Evolutionary conservation across 176 grass and related monocot genomes (phyloP).

Genomic region (Lolium perenne): DNA sequence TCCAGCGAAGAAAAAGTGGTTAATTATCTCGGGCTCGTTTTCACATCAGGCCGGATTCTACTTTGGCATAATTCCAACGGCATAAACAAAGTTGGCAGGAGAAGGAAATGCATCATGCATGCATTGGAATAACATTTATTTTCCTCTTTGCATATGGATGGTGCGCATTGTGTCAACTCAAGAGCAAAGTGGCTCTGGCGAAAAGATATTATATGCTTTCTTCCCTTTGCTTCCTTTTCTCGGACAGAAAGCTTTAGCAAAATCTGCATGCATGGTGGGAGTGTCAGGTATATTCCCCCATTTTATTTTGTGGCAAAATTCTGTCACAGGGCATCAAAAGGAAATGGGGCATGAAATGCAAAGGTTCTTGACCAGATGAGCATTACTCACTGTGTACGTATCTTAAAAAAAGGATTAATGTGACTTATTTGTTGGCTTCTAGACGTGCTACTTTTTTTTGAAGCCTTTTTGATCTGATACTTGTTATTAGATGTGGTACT

Average conservation of each 20-base stretch:
- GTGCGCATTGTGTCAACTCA: conserved; percentile 52
- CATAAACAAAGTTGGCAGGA: conserved; percentile 38
- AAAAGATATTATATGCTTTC: conserved; percentile 39
- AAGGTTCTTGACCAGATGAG: conserved; percentile 28
- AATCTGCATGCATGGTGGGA: conserved; percentile 41
- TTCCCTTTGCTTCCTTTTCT: conserved; percentile 49
- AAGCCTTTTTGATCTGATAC: no score
- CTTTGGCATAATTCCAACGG: conserved; percentile 42
- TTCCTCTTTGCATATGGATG: conserved; percentile 12
- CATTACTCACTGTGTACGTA: neutral
- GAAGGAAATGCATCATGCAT: conserved; percentile 16
- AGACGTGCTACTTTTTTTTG: conserved; percentile 34
- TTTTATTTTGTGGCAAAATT: conserved; percentile 35
- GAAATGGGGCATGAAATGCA: conserved; percentile 22
- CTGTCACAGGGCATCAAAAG: neutral
- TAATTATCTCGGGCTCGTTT: conserved; percentile 26
- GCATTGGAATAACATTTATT: conserved; percentile 19
- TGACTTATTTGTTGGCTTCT: conserved; percentile 27
- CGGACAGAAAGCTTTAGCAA: conserved; percentile 65
- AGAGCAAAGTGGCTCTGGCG: conserved; percentile 27
- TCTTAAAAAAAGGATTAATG: neutral
- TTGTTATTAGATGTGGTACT: neutral
- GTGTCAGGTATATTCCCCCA: conserved; percentile 44
- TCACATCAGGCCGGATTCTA: conserved; percentile 18
- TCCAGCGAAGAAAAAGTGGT: neutral